Evolutionary conservation across 2,329 filamentous ascomycete species (phyloP).

Genomic region (Calonectria ilicicola): DNA sequence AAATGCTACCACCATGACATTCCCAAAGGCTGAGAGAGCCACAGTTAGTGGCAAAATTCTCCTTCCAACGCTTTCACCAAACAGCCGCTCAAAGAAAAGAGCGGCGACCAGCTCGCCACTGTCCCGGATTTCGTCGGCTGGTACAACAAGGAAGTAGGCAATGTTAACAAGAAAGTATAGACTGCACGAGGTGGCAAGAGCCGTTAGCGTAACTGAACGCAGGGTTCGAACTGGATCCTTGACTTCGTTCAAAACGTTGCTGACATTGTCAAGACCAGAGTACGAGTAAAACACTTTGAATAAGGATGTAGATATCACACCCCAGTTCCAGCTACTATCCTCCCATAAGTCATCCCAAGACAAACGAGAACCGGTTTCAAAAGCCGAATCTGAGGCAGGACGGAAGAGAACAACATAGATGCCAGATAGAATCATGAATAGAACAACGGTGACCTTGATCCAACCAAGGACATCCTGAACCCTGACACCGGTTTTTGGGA

Average conservation of each 20-base stretch:
- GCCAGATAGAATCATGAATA: constrained; percentile 72
- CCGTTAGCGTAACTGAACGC: constrained; percentile 70
- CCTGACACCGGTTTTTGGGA: constrained; percentile 66
- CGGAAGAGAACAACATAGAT: constrained; percentile 68
- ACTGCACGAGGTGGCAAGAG: constrained; percentile 70
- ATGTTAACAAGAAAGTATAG: constrained; percentile 78
- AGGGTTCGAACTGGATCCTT: constrained; percentile 75
- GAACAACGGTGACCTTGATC: constrained; percentile 70
- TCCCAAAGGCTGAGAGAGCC: constrained; percentile 75
- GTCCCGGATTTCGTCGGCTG: constrained; percentile 73
- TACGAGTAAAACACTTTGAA: constrained; percentile 80
- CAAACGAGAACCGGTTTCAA: constrained; percentile 25
- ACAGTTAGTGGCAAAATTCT: constrained; percentile 72
- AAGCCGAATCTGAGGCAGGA: constrained; percentile 34
- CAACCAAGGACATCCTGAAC: constrained; percentile 73
- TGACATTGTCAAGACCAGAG: constrained; percentile 73
- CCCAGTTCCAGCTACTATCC: constrained; percentile 77
- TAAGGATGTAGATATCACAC: constrained; percentile 73
- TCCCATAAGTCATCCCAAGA: constrained; percentile 70
- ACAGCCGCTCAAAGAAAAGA: constrained; percentile 73
- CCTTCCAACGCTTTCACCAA: constrained; percentile 69
- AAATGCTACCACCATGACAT: constrained; percentile 80
- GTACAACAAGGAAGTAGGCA: constrained; percentile 72
- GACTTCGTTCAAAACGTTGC: constrained; percentile 79
- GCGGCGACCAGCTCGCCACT: constrained; percentile 77